Conservation (phyloP, 768 basidiomycete genomes). For the Sarcodon sp. region DNA sequence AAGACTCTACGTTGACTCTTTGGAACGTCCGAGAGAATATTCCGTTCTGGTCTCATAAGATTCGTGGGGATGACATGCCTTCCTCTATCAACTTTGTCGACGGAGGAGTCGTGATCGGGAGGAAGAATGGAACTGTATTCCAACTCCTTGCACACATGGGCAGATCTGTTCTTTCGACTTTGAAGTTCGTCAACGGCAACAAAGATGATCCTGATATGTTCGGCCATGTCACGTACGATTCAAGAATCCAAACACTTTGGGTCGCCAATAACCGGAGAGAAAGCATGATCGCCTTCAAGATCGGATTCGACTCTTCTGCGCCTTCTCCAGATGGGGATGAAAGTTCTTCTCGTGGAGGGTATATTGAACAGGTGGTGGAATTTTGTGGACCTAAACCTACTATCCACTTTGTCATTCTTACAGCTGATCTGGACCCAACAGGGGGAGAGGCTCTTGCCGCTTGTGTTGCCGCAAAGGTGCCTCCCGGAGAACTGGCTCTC, state of each 20-base stretch:
- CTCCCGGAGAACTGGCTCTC: conserved; percentile 64
- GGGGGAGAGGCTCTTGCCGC: conserved; percentile 78
- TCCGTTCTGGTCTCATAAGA: conserved; percentile 63
- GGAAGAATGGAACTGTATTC: conserved; percentile 76
- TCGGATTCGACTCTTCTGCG: conserved; percentile 49
- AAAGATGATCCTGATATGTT: conserved; percentile 80
- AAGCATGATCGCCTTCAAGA: conserved; percentile 71
- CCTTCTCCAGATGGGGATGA: conserved; percentile 46
- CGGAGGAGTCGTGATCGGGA: conserved; percentile 72
- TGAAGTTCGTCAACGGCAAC: conserved; percentile 61
- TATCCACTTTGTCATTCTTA: conserved; percentile 82
- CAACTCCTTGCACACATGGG: conserved; percentile 70
- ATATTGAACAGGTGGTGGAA: conserved; percentile 75
- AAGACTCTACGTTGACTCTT: conserved; percentile 67
- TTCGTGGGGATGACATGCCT: conserved; percentile 69
- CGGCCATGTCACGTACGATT: conserved; percentile 77
- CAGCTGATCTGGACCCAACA: conserved; percentile 70
- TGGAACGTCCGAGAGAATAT: conserved; percentile 74
- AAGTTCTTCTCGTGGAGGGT: conserved; percentile 32
- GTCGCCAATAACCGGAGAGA: conserved; percentile 77
- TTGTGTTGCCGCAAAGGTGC: conserved; percentile 70
- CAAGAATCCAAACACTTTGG: conserved; percentile 79
- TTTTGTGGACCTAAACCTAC: conserved; percentile 76
- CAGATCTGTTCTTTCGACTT: conserved; percentile 60
- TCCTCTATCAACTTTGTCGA: conserved; percentile 82